Evolutionary conservation across 306 rosid species (phyloP), one percentile per base, ranked within the genome.

Genomic region (Mimosa pudica): DNA sequence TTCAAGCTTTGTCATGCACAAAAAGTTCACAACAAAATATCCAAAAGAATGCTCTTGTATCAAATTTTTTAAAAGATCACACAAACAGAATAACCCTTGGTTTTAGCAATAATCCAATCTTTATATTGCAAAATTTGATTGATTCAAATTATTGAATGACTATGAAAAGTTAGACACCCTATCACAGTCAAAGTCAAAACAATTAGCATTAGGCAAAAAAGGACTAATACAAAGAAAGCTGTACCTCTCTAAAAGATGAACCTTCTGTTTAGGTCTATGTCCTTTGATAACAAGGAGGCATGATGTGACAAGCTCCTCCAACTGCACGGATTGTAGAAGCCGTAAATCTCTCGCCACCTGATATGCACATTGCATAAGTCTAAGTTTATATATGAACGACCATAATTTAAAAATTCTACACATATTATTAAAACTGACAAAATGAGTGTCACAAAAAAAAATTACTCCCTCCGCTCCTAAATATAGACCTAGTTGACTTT

Each of bases 321-420:
- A 79, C 78, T 90, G 93, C 69, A 85, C 70, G 17, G 85, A 87
- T 71, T 82, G 88, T 46, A 95, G 71, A 80, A 91, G 93, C 75
- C 83, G 89, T 42, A 91, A 76, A 87, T 92, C 92, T 82, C 98
- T 92, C 81, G 88, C 90, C 62, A 92, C 95, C 98, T 95, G 76
- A 77, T 18, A 75, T n/a, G 42, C 51, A 33, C 69, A 52, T 42
- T 47, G 10, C 48, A 35, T 78, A n/a, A 49, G 54, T 30, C 57
- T 20, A 74, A 69, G 48, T 70, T 0, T 70, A 77, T 69, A n/a
- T 35, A 57, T 45, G 68, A 47, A 49, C 51, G 54, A 17, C 44
- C 36, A 55, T 30, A 51, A 55, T 71, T 45, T 24, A 72, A 16
- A 20, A 61, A 67, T 62, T 44, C 49, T 33, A 55, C 73, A 71